Evolutionary conservation across 2,329 filamentous ascomycete species (phyloP), one percentile per base, ranked within the genome.

Genomic region (Lasiodiplodia citricola): DNA sequence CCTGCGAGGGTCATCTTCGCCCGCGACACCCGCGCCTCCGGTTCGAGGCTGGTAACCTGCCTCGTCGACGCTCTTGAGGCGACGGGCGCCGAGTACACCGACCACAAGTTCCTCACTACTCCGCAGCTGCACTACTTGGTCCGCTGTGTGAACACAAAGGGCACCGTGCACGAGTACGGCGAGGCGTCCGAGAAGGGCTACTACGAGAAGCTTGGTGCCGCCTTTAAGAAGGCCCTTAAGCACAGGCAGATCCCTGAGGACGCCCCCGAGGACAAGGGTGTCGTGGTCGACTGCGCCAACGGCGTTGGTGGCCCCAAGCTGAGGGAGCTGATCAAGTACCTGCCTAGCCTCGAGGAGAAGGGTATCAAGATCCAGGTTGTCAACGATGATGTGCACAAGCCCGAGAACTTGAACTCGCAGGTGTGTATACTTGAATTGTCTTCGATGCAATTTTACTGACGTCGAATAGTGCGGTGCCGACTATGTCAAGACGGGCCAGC

Each of bases 101-200:
- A 98, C 84, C 95, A 90, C 83, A 96, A 95, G 81, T 90, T 94
- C 78, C 86, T 97, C 76, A 98, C 96, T 14, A 99, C 96, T 3
- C 96, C 96, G n/a, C 96, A 98, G 83, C 87, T 99, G 69, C 96
- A 99, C 84, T 99, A 99, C 82, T 86, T 98, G 72, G 95, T 95
- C 38, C 92, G 96, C 72, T 97, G 94, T 80, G 88, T 94, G 82
- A 99, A 99, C 83, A 98, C 95, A 0, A 88, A 96, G 75, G 92
- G 92, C 70, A 96, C 93, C 2, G 90, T 92, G 68, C 90, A 94
- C 74, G 88, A 93, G 21, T 99, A 98, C 78, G 96, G 96, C 68
- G 90, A 93, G 77, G 88, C 93, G 66, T 97, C 92, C 71, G 95
- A 98, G 83, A 85, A 89, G 69, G 96, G 96, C 44, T 99, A 99